phyloP scores from a whole-genome alignment of 1,284 basidiomycete species.

The Rhodotorula sp. region DNA sequence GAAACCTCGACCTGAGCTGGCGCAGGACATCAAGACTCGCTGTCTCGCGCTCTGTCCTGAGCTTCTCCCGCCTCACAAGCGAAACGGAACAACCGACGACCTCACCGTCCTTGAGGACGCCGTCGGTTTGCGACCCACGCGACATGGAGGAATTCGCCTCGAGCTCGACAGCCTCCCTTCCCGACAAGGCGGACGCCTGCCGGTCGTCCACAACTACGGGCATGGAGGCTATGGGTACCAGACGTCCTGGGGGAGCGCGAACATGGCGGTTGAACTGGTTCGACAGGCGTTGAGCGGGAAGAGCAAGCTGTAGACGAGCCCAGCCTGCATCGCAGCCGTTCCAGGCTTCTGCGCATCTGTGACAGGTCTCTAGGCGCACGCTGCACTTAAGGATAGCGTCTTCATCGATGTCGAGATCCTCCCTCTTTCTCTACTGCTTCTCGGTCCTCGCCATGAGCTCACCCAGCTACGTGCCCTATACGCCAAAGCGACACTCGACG shows the following conservation, averaged over 20 bases:
- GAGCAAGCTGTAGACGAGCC: not conserved
- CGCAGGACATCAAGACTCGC: slow-evolving; percentile 61
- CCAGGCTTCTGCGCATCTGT: no score
- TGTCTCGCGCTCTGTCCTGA: slow-evolving; percentile 64
- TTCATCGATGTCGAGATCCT: no score
- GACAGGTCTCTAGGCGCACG: no score
- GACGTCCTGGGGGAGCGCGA: slow-evolving; percentile 69
- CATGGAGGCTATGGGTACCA: slow-evolving; percentile 67
- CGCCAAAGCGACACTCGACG: slow-evolving; percentile 20
- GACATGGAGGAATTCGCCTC: slow-evolving; percentile 56
- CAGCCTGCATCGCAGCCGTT: no score
- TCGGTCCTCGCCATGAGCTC: not conserved
- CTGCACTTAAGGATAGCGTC: no score
- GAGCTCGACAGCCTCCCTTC: slow-evolving; percentile 45
- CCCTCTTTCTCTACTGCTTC: no score
- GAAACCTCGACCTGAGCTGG: slow-evolving; percentile 61
- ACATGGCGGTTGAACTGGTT: slow-evolving; percentile 58
- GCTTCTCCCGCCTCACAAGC: slow-evolving; percentile 59
- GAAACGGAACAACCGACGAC: slow-evolving; percentile 58
- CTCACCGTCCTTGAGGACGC: slow-evolving; percentile 66
- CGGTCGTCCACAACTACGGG: slow-evolving; percentile 55
- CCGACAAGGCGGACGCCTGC: slow-evolving; percentile 39
- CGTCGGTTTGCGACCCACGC: slow-evolving; percentile 57
- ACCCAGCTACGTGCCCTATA: slow-evolving; percentile 21
- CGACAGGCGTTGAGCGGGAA: not conserved